These are phyloP conservation scores for Fusarium sororula DNA, from an alignment of 2,329 filamentous ascomycete genomes.

Conservation along the genomic window DNA sequence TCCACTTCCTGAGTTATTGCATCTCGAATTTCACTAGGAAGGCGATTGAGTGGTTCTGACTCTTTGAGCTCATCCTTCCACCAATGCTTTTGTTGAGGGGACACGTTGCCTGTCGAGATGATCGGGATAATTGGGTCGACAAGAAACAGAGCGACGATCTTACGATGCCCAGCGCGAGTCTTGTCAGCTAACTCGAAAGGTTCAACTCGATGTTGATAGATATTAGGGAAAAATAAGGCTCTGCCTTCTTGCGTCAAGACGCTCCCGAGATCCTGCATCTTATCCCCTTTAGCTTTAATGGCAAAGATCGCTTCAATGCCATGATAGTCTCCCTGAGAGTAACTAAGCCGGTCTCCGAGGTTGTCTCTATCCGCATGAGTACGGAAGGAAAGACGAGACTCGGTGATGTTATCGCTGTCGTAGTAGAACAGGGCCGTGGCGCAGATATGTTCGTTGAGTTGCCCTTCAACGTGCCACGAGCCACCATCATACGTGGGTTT, in stretches of 20 bases:
- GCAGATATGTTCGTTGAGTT: conserved; percentile 69
- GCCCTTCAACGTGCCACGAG: conserved; percentile 64
- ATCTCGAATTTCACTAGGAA: neutral
- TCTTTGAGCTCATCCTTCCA: conserved; percentile 33
- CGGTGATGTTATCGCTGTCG: conserved; percentile 67
- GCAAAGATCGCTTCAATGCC: conserved; percentile 50
- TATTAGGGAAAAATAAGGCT: conserved; percentile 64
- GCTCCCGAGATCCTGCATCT: conserved; percentile 53
- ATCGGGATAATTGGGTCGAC: conserved; percentile 63
- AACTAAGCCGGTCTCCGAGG: conserved; percentile 34
- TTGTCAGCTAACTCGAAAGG: conserved; percentile 62
- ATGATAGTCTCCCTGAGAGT: conserved; percentile 45
- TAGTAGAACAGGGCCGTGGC: conserved; percentile 71
- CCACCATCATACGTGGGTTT: conserved; percentile 63
- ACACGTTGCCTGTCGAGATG: conserved; percentile 55
- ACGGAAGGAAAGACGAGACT: conserved; percentile 60
- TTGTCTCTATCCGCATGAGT: conserved; percentile 49
- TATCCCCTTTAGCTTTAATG: conserved; percentile 28
- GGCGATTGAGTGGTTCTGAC: neutral
- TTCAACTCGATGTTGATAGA: conserved; percentile 60
- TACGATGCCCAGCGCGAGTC: conserved; percentile 64
- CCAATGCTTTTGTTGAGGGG: conserved; percentile 54
- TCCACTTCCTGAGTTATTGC: neutral
- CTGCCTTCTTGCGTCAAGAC: conserved; percentile 58
- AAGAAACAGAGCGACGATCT: conserved; percentile 68